Evolutionary conservation across 331 rosid genomes (phyloP), one percentile per base, ranked within the genome.

Genomic region (Quercus lobata): DNA sequence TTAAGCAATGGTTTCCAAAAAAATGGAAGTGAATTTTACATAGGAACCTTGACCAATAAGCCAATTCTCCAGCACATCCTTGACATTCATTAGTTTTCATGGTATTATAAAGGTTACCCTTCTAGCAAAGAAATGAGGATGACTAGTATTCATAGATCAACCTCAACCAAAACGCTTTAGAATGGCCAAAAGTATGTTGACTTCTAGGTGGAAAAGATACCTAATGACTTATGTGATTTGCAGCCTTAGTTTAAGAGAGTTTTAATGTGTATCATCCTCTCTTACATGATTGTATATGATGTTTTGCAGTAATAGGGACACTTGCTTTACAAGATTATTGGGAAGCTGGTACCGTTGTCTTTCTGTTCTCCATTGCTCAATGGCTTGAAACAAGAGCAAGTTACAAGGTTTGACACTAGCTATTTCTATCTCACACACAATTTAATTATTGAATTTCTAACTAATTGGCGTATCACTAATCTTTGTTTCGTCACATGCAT

Each of bases 261-360:
- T 34, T 34, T 34, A 34, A 34, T 1, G 7, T 34, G 37, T 34
- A 34, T 34, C 2, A 34, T 34, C 63, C 3, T 57, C 15, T 57
- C 41, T 65, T 15, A 65, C n/a, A 30, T 22, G 16, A 29, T 77
- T 34, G 54, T 73, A 24, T 21, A 55, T 49, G n/a, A 29, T 15
- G 68, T 53, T 73, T 84, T 71, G 44, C 91, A 94, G 98, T 92
- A 76, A 74, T 81, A 27, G 97, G 97, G 49, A 90, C 98, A 49
- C 75, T 92, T 62, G 88, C 87, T 21, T 73, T 92, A 91, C 2
- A 57, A 8, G 97, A 94, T 75, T 94, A 92, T 77, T 30, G 84
- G 80, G 98, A 94, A 85, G 97, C 97, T 21, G 98, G 89, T 9
- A 86, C 97, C 18, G 92, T 94, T n/a, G 97, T 94, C 63, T 94